Evolutionary conservation across 345 rosid genomes (phyloP).

Genomic region (Sisymbrium altissimum): DNA sequence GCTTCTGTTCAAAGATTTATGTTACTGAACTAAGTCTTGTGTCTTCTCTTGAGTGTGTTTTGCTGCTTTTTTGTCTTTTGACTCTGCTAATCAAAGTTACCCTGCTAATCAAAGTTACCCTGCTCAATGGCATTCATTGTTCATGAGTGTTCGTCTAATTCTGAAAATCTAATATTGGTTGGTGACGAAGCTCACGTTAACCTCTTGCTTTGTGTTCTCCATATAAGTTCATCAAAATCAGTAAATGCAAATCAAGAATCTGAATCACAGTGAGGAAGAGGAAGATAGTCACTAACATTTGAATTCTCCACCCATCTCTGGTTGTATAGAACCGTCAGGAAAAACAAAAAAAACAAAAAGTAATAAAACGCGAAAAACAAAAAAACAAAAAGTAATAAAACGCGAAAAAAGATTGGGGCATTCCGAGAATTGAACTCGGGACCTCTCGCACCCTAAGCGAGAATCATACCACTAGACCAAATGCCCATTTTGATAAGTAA

Average conservation of each 20-base stretch:
- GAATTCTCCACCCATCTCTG: too few relatives aligned
- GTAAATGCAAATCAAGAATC: too few relatives aligned
- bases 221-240: neutral
- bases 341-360: too few relatives aligned
- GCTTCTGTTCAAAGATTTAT: neutral
- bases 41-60: neutral
- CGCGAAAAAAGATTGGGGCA: constrained; percentile 24
- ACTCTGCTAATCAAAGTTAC: neutral
- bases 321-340: too few relatives aligned
- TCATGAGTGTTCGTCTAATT: neutral
- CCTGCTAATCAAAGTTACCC: neutral
- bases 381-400: neutral
- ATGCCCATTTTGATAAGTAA: neutral
- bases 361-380: too few relatives aligned
- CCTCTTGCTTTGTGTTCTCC: neutral
- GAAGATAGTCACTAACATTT: neutral
- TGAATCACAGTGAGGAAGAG: neutral
- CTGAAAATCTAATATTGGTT: neutral
- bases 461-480: constrained; percentile 30
- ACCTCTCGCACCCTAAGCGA: constrained; percentile 88
- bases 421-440: constrained; percentile 83
- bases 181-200: neutral
- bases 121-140: too few relatives aligned
- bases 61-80: neutral
- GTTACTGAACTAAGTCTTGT: neutral